Evolutionary conservation across 108 stramenopile species (phyloP).

Genomic region (Pseudonitzschia pungens): DNA sequence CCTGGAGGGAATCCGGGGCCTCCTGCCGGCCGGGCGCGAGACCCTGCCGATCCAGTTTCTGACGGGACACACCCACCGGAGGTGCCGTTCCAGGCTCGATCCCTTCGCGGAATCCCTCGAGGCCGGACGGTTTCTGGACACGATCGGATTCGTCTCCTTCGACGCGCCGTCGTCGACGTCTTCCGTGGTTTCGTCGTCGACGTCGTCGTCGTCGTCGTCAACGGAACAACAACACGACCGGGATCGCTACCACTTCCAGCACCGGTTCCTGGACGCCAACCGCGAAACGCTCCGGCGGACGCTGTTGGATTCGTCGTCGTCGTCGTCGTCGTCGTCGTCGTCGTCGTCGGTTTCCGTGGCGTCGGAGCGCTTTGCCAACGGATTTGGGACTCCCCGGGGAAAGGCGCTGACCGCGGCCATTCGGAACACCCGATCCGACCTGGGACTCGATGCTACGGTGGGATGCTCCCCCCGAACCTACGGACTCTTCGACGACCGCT

Average conservation of each 20-base stretch:
- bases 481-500: constrained; percentile 3
- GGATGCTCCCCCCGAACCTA: constrained; percentile 56
- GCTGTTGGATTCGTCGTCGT: constrained; percentile 14
- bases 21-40: constrained; percentile 16
- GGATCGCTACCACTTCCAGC: constrained; percentile 33
- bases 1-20: constrained; percentile 43
- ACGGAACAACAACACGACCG: not conserved
- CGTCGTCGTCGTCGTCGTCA: not conserved
- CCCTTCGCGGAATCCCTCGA: constrained; percentile 48
- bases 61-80: constrained; percentile 70
- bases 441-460: constrained; percentile 44
- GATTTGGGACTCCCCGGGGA: constrained; percentile 51
- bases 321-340: constrained; percentile 1
- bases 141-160: constrained; percentile 62
- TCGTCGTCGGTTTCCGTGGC: no score
- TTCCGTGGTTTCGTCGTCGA: no score
- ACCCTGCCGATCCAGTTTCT: constrained; percentile 70
- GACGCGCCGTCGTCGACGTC: not conserved
- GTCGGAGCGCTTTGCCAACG: constrained; percentile 6
- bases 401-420: constrained; percentile 46
- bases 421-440: constrained; percentile 33
- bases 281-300: constrained; percentile 28
- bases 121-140: constrained; percentile 78
- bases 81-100: constrained; percentile 50
- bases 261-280: constrained; percentile 61